These are phyloP conservation scores for Punctularia strigosozonata DNA, from an alignment of 768 basidiomycete species.

Conservation along the genomic window DNA sequence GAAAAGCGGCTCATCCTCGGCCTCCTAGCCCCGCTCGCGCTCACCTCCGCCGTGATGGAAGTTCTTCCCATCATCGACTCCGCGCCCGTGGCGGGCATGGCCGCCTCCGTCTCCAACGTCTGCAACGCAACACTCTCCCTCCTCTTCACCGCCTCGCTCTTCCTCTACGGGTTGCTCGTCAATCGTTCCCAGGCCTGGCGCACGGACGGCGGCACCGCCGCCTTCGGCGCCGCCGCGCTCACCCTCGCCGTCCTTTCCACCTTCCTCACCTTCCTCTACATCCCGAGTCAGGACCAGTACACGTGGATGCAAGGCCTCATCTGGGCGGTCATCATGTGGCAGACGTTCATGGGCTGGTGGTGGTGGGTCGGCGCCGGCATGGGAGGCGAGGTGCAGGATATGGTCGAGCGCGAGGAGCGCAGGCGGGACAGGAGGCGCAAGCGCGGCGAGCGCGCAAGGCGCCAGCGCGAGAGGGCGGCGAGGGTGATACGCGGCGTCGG, in stretches of 20 bases:
- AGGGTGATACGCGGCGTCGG: constrained; percentile 49
- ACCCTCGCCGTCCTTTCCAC: constrained; percentile 75
- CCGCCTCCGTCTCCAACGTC: constrained; percentile 77
- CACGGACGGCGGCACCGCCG: constrained; percentile 91
- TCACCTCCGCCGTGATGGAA: constrained; percentile 75
- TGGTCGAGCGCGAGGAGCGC: constrained; percentile 37
- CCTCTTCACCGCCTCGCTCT: constrained; percentile 79
- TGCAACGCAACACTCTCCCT: constrained; percentile 96
- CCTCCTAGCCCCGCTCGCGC: constrained; percentile 81
- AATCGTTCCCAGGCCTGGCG: constrained; percentile 92
- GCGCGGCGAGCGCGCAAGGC: constrained; percentile 32
- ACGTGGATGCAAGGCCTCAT: constrained; percentile 87
- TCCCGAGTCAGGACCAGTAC: constrained; percentile 73
- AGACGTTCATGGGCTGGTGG: constrained; percentile 96
- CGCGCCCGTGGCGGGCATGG: constrained; percentile 22
- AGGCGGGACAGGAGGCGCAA: constrained; percentile 41
- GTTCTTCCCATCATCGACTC: constrained; percentile 56
- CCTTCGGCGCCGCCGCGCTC: constrained; percentile 81
- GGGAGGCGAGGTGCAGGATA: constrained; percentile 63
- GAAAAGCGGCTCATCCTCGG: constrained; percentile 81
- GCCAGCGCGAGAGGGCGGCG: constrained; percentile 40
- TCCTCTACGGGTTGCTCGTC: constrained; percentile 88
- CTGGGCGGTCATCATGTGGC: constrained; percentile 93
- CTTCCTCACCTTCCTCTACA: constrained; percentile 79
- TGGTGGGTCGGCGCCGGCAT: constrained; percentile 98